phyloP scores from a whole-genome alignment of 1,284 basidiomycete genomes.

The Austroboletus niveus region DNA sequence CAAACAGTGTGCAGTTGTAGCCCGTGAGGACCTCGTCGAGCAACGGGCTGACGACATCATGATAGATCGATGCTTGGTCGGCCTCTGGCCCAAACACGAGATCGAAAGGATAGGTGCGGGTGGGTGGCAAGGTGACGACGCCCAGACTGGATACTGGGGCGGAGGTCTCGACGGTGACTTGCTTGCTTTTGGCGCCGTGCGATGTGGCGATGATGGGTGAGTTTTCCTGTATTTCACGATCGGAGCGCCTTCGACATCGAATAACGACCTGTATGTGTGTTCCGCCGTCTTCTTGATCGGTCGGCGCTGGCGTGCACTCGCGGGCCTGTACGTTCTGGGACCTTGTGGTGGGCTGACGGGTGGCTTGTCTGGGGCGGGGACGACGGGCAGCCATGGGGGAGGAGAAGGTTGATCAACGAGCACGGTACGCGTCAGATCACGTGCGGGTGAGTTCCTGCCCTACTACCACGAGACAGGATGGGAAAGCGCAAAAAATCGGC shows the following conservation, averaged over 20 bases:
- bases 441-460: conserved; percentile 16
- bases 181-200: conserved; percentile 66
- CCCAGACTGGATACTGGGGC: conserved; percentile 63
- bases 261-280: conserved; percentile 91
- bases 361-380: conserved; percentile 19
- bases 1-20: conserved; percentile 98
- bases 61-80: conserved; percentile 92
- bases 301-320: conserved; percentile 15
- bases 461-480: conserved; percentile 41
- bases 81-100: conserved; percentile 96
- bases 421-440: conserved; percentile 33
- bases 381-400: conserved; percentile 32
- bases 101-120: conserved; percentile 88
- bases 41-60: conserved; percentile 91
- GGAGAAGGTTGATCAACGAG: conserved; percentile 22
- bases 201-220: conserved; percentile 83
- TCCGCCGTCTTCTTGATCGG: conserved; percentile 47
- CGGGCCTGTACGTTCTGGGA: too few species aligned
- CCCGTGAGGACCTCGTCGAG: conserved; percentile 91
- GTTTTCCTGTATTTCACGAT: conserved; percentile 77
- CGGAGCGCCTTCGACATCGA: conserved; percentile 78
- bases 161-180: conserved; percentile 79
- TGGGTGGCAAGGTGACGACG: conserved; percentile 63
- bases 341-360: background rate
- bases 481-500: conserved; percentile 86